phyloP scores from a whole-genome alignment of 208 protist species.

The Wallacemonas sp. region DNA sequence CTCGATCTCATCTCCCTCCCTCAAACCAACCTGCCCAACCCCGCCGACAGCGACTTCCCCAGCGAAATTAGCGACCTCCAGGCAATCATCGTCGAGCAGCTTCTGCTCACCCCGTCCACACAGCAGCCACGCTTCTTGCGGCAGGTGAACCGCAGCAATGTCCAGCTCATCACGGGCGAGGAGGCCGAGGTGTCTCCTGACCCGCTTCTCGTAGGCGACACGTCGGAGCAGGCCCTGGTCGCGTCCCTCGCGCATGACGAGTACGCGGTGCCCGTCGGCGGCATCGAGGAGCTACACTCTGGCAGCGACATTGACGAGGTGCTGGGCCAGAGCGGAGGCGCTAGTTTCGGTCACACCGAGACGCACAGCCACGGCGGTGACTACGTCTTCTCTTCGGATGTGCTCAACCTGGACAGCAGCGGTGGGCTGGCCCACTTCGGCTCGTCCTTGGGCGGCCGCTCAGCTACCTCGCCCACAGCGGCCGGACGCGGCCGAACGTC shows the following conservation, averaged over 20 bases:
- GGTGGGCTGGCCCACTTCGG: background rate
- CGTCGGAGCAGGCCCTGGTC: slow-evolving; percentile 6
- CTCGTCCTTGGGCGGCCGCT: background rate
- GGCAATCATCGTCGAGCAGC: slow-evolving; percentile 83
- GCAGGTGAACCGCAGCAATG: slow-evolving; percentile 79
- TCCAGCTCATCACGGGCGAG: slow-evolving; percentile 71
- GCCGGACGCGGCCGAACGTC: background rate
- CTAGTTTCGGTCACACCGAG: slow-evolving; percentile 3
- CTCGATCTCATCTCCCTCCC: slow-evolving; percentile 60
- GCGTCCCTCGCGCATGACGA: slow-evolving; percentile 9
- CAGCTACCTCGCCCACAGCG: background rate
- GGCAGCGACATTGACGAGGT: slow-evolving; percentile 8
- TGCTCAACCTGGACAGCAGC: slow-evolving; percentile 6
- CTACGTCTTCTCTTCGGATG: slow-evolving; percentile 1
- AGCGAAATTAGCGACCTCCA: slow-evolving; percentile 66
- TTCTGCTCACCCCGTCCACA: slow-evolving; percentile 66
- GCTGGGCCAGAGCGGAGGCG: background rate
- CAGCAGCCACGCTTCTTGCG: slow-evolving; percentile 67
- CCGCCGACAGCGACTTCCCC: slow-evolving; percentile 78
- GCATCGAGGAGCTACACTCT: slow-evolving; percentile 10
- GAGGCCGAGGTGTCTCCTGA: slow-evolving; percentile 16
- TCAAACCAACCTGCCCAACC: slow-evolving; percentile 32
- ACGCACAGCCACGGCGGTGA: background rate
- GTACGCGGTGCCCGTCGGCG: slow-evolving; percentile 6
- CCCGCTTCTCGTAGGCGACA: slow-evolving; percentile 11